These are phyloP conservation scores for Anisodus tanguticus DNA, from an alignment of 257 asterid species.

Conservation along the genomic window DNA sequence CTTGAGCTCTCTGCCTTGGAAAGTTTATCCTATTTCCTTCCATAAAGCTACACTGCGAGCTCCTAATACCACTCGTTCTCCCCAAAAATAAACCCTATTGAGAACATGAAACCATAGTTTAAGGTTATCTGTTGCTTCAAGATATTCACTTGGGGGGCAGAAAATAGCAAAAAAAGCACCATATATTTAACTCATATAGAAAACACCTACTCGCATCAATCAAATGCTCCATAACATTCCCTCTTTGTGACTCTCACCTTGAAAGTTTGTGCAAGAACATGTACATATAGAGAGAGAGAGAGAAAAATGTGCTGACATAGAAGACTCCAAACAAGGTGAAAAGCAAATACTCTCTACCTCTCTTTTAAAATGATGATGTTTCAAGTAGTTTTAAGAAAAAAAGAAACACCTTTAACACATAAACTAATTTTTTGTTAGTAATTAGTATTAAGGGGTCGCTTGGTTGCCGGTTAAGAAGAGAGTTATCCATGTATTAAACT, in stretches of 20 bases:
- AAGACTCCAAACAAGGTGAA: slow-evolving; percentile 5
- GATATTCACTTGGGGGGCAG: neutral
- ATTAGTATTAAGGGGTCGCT: neutral
- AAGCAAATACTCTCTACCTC: neutral
- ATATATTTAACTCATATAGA: neutral
- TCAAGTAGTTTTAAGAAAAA: neutral
- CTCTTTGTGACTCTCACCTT: neutral
- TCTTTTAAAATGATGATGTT: neutral
- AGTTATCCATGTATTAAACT: no score
- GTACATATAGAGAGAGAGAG: neutral
- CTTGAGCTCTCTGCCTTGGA: slow-evolving; percentile 57
- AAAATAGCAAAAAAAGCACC: neutral
- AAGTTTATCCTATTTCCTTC: slow-evolving; percentile 63
- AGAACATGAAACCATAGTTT: neutral
- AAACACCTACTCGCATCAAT: neutral
- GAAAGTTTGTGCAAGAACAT: neutral
- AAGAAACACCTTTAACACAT: neutral
- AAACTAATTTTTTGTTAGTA: neutral
- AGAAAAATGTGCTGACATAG: neutral
- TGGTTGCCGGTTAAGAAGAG: no score
- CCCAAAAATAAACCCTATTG: slow-evolving; percentile 68
- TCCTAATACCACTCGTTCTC: slow-evolving; percentile 57
- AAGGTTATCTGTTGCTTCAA: slow-evolving; percentile 19
- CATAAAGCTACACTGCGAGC: slow-evolving; percentile 83
- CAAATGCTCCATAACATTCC: neutral